Evolutionary conservation across 257 asterid genomes (phyloP), one percentile per base, ranked within the genome.

Genomic region (Linaria vulgaris): DNA sequence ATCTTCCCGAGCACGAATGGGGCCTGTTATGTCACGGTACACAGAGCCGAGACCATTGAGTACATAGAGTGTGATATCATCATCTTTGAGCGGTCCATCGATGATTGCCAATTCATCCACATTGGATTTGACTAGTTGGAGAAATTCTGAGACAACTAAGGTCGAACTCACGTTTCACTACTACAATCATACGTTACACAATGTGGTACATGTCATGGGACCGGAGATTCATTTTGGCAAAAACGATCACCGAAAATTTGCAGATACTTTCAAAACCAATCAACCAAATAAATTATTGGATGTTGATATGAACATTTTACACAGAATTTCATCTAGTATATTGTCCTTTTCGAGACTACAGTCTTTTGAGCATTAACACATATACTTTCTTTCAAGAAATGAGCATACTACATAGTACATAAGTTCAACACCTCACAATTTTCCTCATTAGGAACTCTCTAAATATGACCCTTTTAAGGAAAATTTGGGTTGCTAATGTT

Each of bases 401-500:
- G 48, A n/a, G 15, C 17, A 49, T 23, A 16, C 24, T 30, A 10
- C 58, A 56, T n/a, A n/a, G n/a, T n/a, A n/a, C n/a, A n/a, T 20
- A 12, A 66, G 37, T 13, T 24, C 14, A 67, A 57, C 38, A 67
- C 60, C 65, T 21, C 66, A 46, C 71, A 47, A 37, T 58, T 21
- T 57, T 50, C 72, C 66, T 20, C 16, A 50, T 24, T 25, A 12
- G 22, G 15, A 20, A n/a, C 34, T 15, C 57, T 39, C 44, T 43
- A 20, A 45, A 21, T 25, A 13, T 56, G n/a, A 56, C 20, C 21
- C 16, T 13, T 41, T 13, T 54, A 16, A 7, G 5, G 59, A 69
- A 67, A 39, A 68, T 61, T 2, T 20, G 63, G 77, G 75, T 30
- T 17, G 74, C 66, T n/a, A n/a, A n/a, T n/a, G n/a, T n/a, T n/a